Base-by-base conservation (phyloP, 352 stramenopile genomes). In the Phytophthora citricola region DNA sequence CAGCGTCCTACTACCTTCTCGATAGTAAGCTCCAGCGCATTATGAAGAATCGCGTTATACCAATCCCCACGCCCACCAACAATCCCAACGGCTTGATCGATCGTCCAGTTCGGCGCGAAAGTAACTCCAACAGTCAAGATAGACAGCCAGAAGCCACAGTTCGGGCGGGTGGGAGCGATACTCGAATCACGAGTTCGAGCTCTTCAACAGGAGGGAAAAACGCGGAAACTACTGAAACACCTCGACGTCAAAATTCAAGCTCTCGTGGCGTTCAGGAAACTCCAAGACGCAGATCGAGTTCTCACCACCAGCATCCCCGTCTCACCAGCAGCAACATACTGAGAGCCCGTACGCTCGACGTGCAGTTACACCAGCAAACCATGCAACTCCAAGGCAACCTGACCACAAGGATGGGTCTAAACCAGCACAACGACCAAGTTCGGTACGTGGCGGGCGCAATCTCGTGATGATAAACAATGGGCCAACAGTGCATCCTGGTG, bases 1-100 rank as follows among this genome's bases (percentile, higher is more conserved):
- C 90, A 0, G 76, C 90, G 2, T 79, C 85, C 1, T 97, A 95
- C 52, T 94, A 79, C 32, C 73, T 97, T 29, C 65, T 96, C 4
- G 78, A 87, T 63, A 81, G 65, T 29, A 90, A 90, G 46, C 54
- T 88, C 0, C 57, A 81, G 31, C 76, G 81, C 1, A 49, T 77
- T 26, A 65, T 79, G 72, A 81, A 76, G 39, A 73, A 76, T 47
- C 65, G 70, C 12, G 40, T 54, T 4, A 40, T 55, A 20, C 17
- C 17, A 0, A 20, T 20, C 17, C 17, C 17, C 4, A 29, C 53
- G n/a, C 22, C 53, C 3, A 27, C 52, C 9, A 57, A 22, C 17
- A 70, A 39, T 17, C 22, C 26, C 2, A 24, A 11, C 3, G 45
- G 55, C 4, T 36, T 47, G n/a, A n/a, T 55, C 9, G 55, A 53